Conservation (phyloP, 1,284 basidiomycete genomes). For the Malassezia pachydermatis region DNA sequence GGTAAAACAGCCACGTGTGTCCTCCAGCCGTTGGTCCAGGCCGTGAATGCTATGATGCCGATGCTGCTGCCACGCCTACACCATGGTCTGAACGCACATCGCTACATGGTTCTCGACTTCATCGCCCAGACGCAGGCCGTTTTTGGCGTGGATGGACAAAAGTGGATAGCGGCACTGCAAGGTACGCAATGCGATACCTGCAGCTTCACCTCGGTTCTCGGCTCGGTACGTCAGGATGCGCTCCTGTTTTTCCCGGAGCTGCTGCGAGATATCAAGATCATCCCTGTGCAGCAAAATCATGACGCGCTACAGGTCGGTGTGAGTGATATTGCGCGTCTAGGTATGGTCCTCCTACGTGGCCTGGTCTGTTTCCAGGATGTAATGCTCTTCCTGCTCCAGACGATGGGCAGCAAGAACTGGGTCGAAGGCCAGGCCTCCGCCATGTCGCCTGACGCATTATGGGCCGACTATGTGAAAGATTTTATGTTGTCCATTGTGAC, state of each 20-base stretch:
- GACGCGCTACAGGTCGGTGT: slow-evolving; percentile 37
- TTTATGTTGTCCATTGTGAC: slow-evolving; percentile 3
- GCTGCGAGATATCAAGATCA: slow-evolving; percentile 40
- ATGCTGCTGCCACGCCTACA: slow-evolving; percentile 27
- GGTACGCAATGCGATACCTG: slow-evolving; percentile 13
- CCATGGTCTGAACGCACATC: slow-evolving; percentile 28
- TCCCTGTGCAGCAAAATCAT: slow-evolving; percentile 30
- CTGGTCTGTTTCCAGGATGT: slow-evolving; percentile 38
- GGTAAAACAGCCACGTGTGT: slow-evolving; percentile 25
- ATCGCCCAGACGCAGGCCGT: slow-evolving; percentile 21
- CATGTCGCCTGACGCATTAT: neutral
- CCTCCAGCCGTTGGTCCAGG: slow-evolving; percentile 16
- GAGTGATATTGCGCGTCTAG: slow-evolving; percentile 40
- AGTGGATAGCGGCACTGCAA: slow-evolving; percentile 9
- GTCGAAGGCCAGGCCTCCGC: neutral
- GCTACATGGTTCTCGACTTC: slow-evolving; percentile 32
- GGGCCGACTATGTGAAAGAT: slow-evolving; percentile 8
- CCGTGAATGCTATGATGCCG: slow-evolving; percentile 22
- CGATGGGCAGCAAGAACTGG: slow-evolving; percentile 23
- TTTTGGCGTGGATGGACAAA: slow-evolving; percentile 19
- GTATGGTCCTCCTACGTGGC: slow-evolving; percentile 31
- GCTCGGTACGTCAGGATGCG: slow-evolving; percentile 24
- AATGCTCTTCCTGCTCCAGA: slow-evolving; percentile 27
- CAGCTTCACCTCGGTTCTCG: slow-evolving; percentile 19
- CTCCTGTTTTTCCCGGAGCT: slow-evolving; percentile 39